Evolutionary conservation across 2,329 filamentous ascomycete species (phyloP).

Genomic region (Allantophomopsis lycopodina): DNA sequence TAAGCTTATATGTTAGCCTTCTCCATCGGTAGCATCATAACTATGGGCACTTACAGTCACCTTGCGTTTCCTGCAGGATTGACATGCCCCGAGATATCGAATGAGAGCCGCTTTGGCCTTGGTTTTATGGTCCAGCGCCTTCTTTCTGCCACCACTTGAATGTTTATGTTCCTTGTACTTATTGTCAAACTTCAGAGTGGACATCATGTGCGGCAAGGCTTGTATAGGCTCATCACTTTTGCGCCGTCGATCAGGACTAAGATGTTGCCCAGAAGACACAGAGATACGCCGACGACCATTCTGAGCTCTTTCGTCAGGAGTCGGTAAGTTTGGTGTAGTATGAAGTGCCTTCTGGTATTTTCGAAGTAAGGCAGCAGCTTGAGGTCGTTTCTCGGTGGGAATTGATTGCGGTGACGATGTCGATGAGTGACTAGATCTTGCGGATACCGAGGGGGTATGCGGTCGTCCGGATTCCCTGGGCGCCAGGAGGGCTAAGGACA

Average conservation of each 20-base stretch:
- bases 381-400: too few relatives aligned
- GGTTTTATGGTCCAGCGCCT: neutral
- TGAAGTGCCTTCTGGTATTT: too few relatives aligned
- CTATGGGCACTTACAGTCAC: neutral
- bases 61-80: neutral
- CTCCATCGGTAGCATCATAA: neutral
- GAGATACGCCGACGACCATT: too few relatives aligned
- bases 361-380: too few relatives aligned
- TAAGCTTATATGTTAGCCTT: neutral
- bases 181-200: neutral
- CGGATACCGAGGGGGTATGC: too few relatives aligned
- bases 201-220: neutral
- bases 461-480: too few relatives aligned
- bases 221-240: neutral
- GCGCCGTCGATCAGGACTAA: neutral
- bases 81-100: neutral
- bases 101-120: neutral
- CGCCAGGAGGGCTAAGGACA: too few relatives aligned
- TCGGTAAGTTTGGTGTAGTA: too few relatives aligned
- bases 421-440: too few relatives aligned
- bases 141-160: neutral
- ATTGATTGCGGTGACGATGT: too few relatives aligned
- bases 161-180: neutral
- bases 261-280: neutral
- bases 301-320: too few relatives aligned